Evolutionary conservation across 305 asterid genomes (phyloP).

Genomic region (Plantago lanceolata): DNA sequence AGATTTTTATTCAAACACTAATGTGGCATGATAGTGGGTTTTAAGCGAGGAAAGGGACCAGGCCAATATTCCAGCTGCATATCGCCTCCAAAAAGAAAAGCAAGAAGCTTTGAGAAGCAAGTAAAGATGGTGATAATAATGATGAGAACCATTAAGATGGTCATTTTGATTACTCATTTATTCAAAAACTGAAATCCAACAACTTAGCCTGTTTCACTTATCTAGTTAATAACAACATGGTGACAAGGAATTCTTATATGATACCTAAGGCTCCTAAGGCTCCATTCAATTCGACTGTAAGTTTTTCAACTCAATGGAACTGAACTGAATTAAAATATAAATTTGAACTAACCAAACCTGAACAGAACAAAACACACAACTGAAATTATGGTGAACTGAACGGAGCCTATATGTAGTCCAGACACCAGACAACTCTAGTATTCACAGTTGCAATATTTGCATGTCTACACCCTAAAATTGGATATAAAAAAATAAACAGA

Average conservation of each 20-base stretch:
- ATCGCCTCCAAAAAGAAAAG: background rate
- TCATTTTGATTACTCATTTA: constrained; percentile 20
- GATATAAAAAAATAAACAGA: background rate
- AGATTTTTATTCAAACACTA: too few species aligned
- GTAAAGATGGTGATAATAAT: background rate
- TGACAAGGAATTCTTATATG: background rate
- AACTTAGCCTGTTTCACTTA: constrained; percentile 6
- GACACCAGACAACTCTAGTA: constrained; percentile 10
- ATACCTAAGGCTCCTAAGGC: too few species aligned
- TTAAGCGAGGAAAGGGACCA: background rate
- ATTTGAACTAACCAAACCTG: too few species aligned
- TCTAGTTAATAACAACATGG: constrained; percentile 10
- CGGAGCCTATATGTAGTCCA: too few species aligned
- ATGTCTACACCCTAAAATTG: constrained; percentile 16
- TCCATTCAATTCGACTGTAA: too few species aligned
- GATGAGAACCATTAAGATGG: background rate
- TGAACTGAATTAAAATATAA: too few species aligned
- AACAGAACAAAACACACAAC: too few species aligned
- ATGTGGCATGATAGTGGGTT: background rate
- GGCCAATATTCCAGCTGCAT: background rate
- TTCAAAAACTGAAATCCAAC: constrained; percentile 10
- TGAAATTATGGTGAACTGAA: too few species aligned
- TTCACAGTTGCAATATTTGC: constrained; percentile 26
- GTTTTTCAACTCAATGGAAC: too few species aligned
- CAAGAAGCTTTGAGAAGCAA: background rate